These are phyloP conservation scores for Astrothelium macrocarpum DNA, from an alignment of 495 filamentous ascomycete species.

Conservation along the genomic window DNA sequence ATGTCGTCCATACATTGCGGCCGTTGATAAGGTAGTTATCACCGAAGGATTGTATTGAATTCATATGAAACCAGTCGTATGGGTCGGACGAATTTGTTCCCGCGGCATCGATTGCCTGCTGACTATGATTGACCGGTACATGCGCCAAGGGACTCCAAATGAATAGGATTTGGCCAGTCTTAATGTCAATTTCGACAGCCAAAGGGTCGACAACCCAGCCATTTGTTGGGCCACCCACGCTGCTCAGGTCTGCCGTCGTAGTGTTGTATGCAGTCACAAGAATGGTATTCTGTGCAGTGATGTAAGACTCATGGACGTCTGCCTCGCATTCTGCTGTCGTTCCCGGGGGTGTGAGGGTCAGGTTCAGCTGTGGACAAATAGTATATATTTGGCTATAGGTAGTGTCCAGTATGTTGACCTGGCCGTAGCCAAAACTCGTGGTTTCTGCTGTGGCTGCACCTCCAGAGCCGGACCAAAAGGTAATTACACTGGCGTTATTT, in stretches of 20 bases:
- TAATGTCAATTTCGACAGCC: slow-evolving; percentile 17
- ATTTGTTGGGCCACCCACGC: slow-evolving; percentile 11
- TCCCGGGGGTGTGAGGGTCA: background rate
- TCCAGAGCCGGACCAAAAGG: background rate
- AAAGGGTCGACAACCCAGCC: slow-evolving; percentile 16
- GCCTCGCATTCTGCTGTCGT: slow-evolving; percentile 8
- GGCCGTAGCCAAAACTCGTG: slow-evolving; percentile 9
- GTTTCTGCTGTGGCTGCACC: background rate
- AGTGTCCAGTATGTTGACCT: slow-evolving; percentile 13
- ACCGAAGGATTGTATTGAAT: slow-evolving; percentile 36
- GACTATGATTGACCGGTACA: slow-evolving; percentile 3
- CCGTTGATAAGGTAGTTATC: slow-evolving; percentile 34
- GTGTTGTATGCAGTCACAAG: slow-evolving; percentile 17
- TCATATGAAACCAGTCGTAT: slow-evolving; percentile 43
- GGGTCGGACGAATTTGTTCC: slow-evolving; percentile 12
- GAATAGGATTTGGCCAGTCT: slow-evolving; percentile 16
- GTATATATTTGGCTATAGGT: slow-evolving; percentile 10
- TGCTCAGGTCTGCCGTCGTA: slow-evolving; percentile 12
- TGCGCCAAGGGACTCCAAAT: slow-evolving; percentile 15
- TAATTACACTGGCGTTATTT: background rate
- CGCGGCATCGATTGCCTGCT: slow-evolving; percentile 9
- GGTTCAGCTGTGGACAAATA: slow-evolving; percentile 9
- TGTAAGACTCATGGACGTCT: slow-evolving; percentile 17
- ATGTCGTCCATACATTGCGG: slow-evolving; percentile 32
- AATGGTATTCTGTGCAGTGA: slow-evolving; percentile 14